Evolutionary conservation across 179 eudicot genomes (phyloP), one percentile per base, ranked within the genome.

Genomic region (Carnegiea gigantea): DNA sequence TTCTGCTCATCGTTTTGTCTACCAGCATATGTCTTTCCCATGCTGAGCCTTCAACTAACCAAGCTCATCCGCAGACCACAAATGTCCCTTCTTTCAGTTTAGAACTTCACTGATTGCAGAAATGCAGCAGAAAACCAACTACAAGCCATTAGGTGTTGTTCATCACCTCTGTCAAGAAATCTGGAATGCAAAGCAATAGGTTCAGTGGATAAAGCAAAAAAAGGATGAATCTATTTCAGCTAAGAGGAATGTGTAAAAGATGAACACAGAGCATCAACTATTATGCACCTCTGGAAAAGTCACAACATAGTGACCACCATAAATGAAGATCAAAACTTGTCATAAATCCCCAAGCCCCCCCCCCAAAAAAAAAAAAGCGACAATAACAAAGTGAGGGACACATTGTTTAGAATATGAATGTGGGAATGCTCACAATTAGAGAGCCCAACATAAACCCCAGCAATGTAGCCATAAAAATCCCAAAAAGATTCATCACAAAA

Each of bases 11-110:
- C 90, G 70, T 86, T 79, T 30, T 81, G 82, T 36, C 73, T 46
- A 73, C 83, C 83, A 62, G 86, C 77, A 83, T 73, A 62, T 75
- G 43, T 72, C 21, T 73, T 79, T 78, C 85, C 90, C 94, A 91
- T 91, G 62, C 80, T 85, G 72, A 75, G 43, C 48, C 85, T 76
- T 51, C 48, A 77, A 53, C 24, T 57, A 36, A 67, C 40, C 71
- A 4, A 64, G 73, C 15, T 81, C 83, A 81, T 82, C 33, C 79
- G 72, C 9, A 17, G 10, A 30, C 12, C 9, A 36, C 46, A 70
- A 70, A 51, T 15, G 21, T 62, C 7, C 51, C 73, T 70, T 2
- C 33, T 72, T 65, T 4, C 30, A 11, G 24, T 46, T 44, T 36
- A 14, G n/a, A 67, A 70, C 73, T 36, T 5, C 46, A 30, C 14